phyloP scores from a whole-genome alignment of 2,329 filamentous ascomycete genomes.

The Colletotrichum tropicale region DNA sequence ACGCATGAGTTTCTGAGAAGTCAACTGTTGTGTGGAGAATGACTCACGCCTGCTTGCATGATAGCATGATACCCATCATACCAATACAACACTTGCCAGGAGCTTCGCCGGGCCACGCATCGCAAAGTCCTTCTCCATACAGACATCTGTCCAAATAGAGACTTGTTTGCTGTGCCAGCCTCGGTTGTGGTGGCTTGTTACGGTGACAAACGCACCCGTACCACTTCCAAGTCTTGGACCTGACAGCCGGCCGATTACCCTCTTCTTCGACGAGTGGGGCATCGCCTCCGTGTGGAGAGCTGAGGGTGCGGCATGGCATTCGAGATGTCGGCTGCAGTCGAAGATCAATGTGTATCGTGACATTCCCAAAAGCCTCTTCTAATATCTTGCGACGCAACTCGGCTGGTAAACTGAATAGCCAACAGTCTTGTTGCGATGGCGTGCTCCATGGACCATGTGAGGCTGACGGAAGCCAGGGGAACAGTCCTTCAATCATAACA shows the following conservation, averaged over 20 bases:
- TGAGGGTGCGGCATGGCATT: neutral
- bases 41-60: too few relatives aligned
- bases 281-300: neutral
- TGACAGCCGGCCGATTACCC: neutral
- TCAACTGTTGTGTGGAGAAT: too few relatives aligned
- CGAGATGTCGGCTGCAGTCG: neutral
- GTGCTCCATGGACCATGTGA: neutral
- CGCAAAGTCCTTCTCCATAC: neutral
- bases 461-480: neutral
- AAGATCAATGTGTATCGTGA: neutral
- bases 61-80: too few relatives aligned
- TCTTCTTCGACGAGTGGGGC: neutral
- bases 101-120: too few relatives aligned
- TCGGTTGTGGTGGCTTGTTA: neutral
- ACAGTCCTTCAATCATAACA: neutral
- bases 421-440: neutral
- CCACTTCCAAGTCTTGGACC: neutral
- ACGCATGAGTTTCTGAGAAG: rapidly evolving
- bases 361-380: neutral
- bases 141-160: neutral
- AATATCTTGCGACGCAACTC: neutral
- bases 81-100: too few relatives aligned
- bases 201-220: neutral
- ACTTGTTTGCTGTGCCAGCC: rapidly evolving
- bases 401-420: neutral